Evolutionary conservation across 2,329 filamentous ascomycete species (phyloP), one percentile per base, ranked within the genome.

Genomic region (Cercospora nicotianae): DNA sequence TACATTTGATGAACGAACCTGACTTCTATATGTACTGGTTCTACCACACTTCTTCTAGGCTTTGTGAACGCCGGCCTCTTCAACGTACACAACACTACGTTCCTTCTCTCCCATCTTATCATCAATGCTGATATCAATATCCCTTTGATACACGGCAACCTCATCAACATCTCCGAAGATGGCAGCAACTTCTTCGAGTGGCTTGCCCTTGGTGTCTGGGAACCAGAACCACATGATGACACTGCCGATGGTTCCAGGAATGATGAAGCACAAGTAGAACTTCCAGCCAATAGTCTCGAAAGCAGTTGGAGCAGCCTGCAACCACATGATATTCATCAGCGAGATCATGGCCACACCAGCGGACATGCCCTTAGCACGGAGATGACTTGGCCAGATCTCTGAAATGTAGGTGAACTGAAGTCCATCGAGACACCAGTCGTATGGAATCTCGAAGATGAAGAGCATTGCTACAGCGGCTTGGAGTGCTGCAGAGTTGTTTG

Each of bases 321-420:
- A 64, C 70, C 70, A 72, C 48, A 74, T 66, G 48, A 74, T 74
- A 23, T 72, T 74, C 72, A 74, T 72, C 33, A 74, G 59, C 4
- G 63, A 68, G 20, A 72, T 72, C 67, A 69, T 72, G 6, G 72
- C 69, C 18, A 74, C 69, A 12, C 72, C 72, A 3, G 69, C 39
- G 1, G 62, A 68, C 67, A 74, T 74, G 9, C 70, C 71, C 28
- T 70, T 77, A 67, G 61, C 75, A 60, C 28, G 70, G 60, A 68
- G 71, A 71, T 73, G 64, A 36, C 66, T 66, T 1, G 69, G 68
- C 62, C 67, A 72, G 45, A 71, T 65, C 33, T 72, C 71, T 12
- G 60, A 58, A 18, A 72, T 64, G 62, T 72, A 72, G 20, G 67
- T 68, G 65, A 72, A 72, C 51, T 72, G 71, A 66, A 69, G 67